These are phyloP conservation scores for Durotheca rogersii DNA, from an alignment of 495 filamentous ascomycete genomes.

Conservation along the genomic window DNA sequence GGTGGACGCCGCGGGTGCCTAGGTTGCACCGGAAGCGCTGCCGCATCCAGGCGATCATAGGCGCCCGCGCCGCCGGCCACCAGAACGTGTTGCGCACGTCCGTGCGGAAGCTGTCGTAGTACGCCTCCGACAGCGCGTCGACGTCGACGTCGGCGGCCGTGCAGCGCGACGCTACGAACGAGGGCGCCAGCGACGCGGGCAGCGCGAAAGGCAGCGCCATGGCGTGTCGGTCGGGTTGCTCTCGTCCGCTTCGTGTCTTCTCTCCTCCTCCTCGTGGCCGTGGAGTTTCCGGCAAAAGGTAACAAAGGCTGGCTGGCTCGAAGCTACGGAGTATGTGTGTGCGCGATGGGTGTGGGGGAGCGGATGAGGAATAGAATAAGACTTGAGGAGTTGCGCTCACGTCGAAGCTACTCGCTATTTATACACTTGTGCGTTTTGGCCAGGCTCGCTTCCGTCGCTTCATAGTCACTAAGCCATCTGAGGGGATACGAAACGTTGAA, in stretches of 20 bases:
- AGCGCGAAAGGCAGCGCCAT: constrained; percentile 22
- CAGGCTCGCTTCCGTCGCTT: too few relatives aligned
- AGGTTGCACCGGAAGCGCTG: constrained; percentile 25
- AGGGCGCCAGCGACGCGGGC: constrained; percentile 7
- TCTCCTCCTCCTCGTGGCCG: neutral
- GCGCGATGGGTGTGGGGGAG: too few relatives aligned
- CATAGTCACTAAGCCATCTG: too few relatives aligned
- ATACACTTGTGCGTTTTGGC: too few relatives aligned
- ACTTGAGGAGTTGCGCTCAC: too few relatives aligned
- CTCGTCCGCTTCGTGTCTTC: neutral
- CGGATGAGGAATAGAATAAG: too few relatives aligned
- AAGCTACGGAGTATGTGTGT: too few relatives aligned
- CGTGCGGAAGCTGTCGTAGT: constrained; percentile 23
- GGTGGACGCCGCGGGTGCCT: constrained; percentile 20
- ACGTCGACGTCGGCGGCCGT: constrained; percentile 27
- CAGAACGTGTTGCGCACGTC: constrained; percentile 29
- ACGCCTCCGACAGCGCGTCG: constrained; percentile 16
- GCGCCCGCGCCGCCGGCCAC: constrained; percentile 27
- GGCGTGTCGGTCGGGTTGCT: too few relatives aligned
- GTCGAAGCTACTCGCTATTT: too few relatives aligned
- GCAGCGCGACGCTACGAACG: constrained; percentile 23
- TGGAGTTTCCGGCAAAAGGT: neutral
- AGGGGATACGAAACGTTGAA: too few relatives aligned
- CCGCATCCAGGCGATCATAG: constrained; percentile 28
- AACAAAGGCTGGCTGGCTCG: too few relatives aligned